These are phyloP conservation scores for Alternaria gansuensis DNA, from an alignment of 2,329 filamentous ascomycete genomes.

Conservation along the genomic window DNA sequence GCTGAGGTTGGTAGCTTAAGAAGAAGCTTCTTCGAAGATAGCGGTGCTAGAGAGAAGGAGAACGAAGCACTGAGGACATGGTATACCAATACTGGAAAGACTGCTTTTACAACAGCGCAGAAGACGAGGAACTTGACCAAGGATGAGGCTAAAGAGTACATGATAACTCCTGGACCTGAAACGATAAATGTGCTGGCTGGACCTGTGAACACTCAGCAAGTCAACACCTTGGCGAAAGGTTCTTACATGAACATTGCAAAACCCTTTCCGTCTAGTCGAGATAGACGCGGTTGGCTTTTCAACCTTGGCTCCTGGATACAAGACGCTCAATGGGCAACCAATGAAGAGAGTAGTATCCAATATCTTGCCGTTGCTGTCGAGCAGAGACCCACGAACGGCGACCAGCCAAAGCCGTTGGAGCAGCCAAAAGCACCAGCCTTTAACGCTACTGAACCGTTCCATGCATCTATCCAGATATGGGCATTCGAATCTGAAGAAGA, in stretches of 20 bases:
- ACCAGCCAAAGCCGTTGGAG: slow-evolving; percentile 43
- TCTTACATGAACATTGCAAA: slow-evolving; percentile 57
- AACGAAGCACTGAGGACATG: slow-evolving; percentile 61
- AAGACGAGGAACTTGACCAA: slow-evolving; percentile 46
- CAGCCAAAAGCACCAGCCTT: slow-evolving; percentile 59
- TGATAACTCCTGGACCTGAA: slow-evolving; percentile 48
- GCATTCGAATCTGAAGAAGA: slow-evolving; percentile 57
- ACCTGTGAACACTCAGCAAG: slow-evolving; percentile 55
- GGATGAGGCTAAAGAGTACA: slow-evolving; percentile 54
- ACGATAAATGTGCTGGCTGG: slow-evolving; percentile 62
- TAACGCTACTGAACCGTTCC: slow-evolving; percentile 58
- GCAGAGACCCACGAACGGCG: slow-evolving; percentile 29
- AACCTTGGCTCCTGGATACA: slow-evolving; percentile 65
- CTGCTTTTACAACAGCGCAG: slow-evolving; percentile 57
- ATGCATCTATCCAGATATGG: slow-evolving; percentile 67
- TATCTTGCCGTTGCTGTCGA: slow-evolving; percentile 63
- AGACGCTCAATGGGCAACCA: slow-evolving; percentile 58
- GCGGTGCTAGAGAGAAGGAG: slow-evolving; percentile 56
- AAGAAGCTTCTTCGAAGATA: slow-evolving; percentile 56
- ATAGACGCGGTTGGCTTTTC: slow-evolving; percentile 62
- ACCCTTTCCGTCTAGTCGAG: slow-evolving; percentile 41
- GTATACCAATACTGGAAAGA: slow-evolving; percentile 59
- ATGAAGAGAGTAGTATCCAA: slow-evolving; percentile 58
- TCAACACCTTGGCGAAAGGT: slow-evolving; percentile 55
- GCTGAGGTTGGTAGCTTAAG: slow-evolving; percentile 49